These are phyloP conservation scores for Pisolithus tinctorius DNA, from an alignment of 768 basidiomycete species.

Conservation along the genomic window DNA sequence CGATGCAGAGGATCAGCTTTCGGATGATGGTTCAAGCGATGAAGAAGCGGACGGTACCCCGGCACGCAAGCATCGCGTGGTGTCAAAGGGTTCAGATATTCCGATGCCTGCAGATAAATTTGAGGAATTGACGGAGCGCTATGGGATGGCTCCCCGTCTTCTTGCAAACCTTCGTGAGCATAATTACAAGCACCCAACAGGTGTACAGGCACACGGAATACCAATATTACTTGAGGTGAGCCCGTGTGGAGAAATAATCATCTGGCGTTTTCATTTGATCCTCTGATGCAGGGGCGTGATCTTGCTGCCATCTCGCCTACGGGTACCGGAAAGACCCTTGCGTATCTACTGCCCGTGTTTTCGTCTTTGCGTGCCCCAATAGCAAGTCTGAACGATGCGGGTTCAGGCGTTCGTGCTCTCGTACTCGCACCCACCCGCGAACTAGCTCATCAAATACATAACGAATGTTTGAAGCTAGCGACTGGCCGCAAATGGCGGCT, in stretches of 20 bases:
- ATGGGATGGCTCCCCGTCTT: constrained; percentile 51
- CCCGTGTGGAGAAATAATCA: neutral
- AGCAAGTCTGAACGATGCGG: constrained; percentile 38
- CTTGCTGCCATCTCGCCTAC: constrained; percentile 94
- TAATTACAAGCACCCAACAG: constrained; percentile 65
- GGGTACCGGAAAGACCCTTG: constrained; percentile 93
- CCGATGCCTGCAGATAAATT: constrained; percentile 58
- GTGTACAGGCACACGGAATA: constrained; percentile 73
- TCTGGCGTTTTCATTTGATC: constrained; percentile 1
- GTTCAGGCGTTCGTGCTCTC: constrained; percentile 65
- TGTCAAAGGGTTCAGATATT: constrained; percentile 64
- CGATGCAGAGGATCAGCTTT: constrained; percentile 17
- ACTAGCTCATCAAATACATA: constrained; percentile 91
- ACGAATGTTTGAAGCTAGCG: constrained; percentile 79
- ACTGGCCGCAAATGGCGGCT: constrained; percentile 80
- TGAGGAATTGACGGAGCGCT: constrained; percentile 48
- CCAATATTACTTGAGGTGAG: constrained; percentile 76
- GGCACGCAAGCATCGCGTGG: constrained; percentile 55
- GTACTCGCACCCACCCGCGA: constrained; percentile 91
- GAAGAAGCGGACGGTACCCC: constrained; percentile 15
- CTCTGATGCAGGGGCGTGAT: constrained; percentile 57
- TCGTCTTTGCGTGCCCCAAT: constrained; percentile 49
- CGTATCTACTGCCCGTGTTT: constrained; percentile 84
- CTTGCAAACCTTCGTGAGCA: constrained; percentile 56
- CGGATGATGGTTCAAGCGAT: constrained; percentile 15